Evolutionary conservation across 2,329 filamentous ascomycete genomes (phyloP).

Genomic region (Beauveria scarabaeidicola): DNA sequence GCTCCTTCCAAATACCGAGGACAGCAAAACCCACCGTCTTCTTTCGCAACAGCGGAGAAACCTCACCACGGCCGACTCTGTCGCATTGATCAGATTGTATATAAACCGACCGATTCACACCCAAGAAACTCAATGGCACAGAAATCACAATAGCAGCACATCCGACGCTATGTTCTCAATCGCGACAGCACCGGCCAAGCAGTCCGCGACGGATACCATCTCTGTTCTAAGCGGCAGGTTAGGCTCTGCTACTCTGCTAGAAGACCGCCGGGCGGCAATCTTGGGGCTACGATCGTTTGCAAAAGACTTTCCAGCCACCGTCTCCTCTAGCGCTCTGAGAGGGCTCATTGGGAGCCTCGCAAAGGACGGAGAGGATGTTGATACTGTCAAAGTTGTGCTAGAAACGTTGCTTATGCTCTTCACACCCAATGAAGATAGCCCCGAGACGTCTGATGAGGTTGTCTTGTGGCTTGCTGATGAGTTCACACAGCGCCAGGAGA

Average conservation of each 20-base stretch:
- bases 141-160: neutral
- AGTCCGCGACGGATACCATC: slow-evolving; percentile 93
- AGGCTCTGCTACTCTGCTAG: slow-evolving; percentile 80
- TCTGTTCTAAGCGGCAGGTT: slow-evolving; percentile 80
- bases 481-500: slow-evolving; percentile 96
- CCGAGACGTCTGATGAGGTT: slow-evolving; percentile 93
- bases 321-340: slow-evolving; percentile 85
- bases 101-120: neutral
- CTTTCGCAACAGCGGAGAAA: neutral
- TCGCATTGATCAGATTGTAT: neutral
- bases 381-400: slow-evolving; percentile 89
- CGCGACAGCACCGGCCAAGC: slow-evolving; percentile 74
- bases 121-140: slow-evolving; percentile 4
- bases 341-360: slow-evolving; percentile 77
- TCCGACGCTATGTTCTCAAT: slow-evolving; percentile 50
- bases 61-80: neutral
- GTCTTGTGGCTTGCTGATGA: slow-evolving; percentile 94
- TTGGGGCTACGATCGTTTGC: slow-evolving; percentile 90
- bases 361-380: slow-evolving; percentile 88
- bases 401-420: slow-evolving; percentile 96
- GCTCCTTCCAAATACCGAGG: neutral
- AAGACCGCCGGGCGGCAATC: slow-evolving; percentile 90
- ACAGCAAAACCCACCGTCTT: slow-evolving; percentile 1
- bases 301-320: slow-evolving; percentile 91
- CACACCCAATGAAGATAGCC: slow-evolving; percentile 59